A percentile compares a stretch with the other conserved stretches of the same genome.
phyloP scores from a whole-genome alignment of 2,329 filamentous ascomycete genomes.

The Grosmannia penicillata region DNA sequence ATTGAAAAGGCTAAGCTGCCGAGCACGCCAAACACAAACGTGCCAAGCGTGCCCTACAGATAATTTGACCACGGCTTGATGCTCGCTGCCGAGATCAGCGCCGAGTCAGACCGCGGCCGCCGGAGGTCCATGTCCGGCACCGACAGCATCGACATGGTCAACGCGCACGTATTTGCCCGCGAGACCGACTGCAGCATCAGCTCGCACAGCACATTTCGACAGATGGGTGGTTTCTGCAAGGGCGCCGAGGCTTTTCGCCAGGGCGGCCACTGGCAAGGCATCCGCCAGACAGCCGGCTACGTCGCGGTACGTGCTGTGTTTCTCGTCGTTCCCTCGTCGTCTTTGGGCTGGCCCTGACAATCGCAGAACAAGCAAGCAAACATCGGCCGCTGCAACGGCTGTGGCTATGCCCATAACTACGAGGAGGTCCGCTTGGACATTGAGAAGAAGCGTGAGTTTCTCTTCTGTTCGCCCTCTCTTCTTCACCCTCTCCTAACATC shows the following conservation, averaged over 20 bases:
- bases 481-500: background rate
- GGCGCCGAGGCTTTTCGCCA: constrained; percentile 22
- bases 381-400: constrained; percentile 14
- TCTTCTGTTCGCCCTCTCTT: background rate
- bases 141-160: constrained; percentile 1
- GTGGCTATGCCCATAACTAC: constrained; percentile 15
- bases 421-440: constrained; percentile 19
- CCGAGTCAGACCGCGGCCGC: constrained; percentile 2
- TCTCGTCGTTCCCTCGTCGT: background rate
- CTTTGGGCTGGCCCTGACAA: background rate
- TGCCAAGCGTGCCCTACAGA: constrained; percentile 3
- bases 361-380: constrained; percentile 11
- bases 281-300: constrained; percentile 17
- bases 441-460: constrained; percentile 14
- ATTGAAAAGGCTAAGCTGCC: background rate
- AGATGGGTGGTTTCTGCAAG: constrained; percentile 22
- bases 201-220: constrained; percentile 20
- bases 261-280: constrained; percentile 20
- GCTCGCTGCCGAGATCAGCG: constrained; percentile 5
- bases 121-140: background rate
- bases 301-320: constrained; percentile 8
- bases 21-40: background rate
- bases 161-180: constrained; percentile 8
- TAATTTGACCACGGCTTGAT: constrained; percentile 7
- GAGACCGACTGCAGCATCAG: constrained; percentile 19